A percentile compares a stretch with the other conserved stretches of the same genome.
These are phyloP conservation scores for Escovopsis sp. DNA, from an alignment of 2,329 filamentous ascomycete species.

Conservation along the genomic window DNA sequence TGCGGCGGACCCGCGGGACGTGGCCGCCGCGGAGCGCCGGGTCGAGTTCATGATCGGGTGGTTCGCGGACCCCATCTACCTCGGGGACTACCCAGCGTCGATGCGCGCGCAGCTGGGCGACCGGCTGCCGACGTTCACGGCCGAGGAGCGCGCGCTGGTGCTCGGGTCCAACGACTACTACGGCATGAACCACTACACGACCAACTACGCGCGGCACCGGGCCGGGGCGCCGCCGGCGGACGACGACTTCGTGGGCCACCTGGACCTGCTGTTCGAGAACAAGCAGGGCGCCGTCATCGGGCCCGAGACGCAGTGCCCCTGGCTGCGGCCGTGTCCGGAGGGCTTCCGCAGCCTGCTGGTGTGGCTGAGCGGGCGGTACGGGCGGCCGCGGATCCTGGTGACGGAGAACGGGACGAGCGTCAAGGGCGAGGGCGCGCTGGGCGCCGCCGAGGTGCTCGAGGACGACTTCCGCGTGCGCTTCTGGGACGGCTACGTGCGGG, in stretches of 20 bases:
- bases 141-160: slow-evolving; percentile 58
- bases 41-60: slow-evolving; percentile 78
- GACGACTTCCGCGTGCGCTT: slow-evolving; percentile 74
- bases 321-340: slow-evolving; percentile 61
- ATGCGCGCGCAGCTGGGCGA: slow-evolving; percentile 72
- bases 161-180: slow-evolving; percentile 87
- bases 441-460: slow-evolving; percentile 54
- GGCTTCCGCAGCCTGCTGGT: slow-evolving; percentile 66
- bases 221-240: slow-evolving; percentile 34
- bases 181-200: slow-evolving; percentile 88
- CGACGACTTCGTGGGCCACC: slow-evolving; percentile 60
- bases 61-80: slow-evolving; percentile 82
- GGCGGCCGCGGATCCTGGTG: slow-evolving; percentile 64
- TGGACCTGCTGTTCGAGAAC: slow-evolving; percentile 57
- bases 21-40: slow-evolving; percentile 65
- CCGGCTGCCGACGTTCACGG: slow-evolving; percentile 59
- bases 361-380: slow-evolving; percentile 67
- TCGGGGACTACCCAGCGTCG: slow-evolving; percentile 67
- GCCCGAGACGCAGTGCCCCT: slow-evolving; percentile 66
- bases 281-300: slow-evolving; percentile 63
- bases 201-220: slow-evolving; percentile 70
- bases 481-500: slow-evolving; percentile 61
- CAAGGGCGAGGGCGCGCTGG: slow-evolving; percentile 67
- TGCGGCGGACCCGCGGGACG: slow-evolving; percentile 55
- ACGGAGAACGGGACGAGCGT: slow-evolving; percentile 81